Base-by-base conservation (phyloP, 2,329 filamentous ascomycete genomes). In the Colletotrichum camelliae region DNA sequence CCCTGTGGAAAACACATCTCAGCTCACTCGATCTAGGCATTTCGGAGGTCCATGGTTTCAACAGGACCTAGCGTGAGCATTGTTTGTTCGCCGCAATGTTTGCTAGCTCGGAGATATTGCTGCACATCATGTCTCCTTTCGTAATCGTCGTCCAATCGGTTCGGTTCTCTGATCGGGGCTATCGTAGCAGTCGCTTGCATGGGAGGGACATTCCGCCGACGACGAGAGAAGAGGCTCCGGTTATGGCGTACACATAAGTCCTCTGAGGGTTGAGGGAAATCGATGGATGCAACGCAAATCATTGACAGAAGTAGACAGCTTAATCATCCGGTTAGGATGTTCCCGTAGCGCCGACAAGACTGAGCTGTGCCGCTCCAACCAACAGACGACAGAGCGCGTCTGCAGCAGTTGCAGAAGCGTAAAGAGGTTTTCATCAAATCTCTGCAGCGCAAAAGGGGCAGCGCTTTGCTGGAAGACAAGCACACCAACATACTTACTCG, bases 391-490 rank as follows among this genome's bases (percentile, higher is more conserved):
- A 39, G 21, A 66, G 37, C 52, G 7, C 29, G 37, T 43, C 71
- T 75, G 71, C 66, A 71, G 61, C 31, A 52, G 70, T 39, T 76
- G 74, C 71, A 76, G 74, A 76, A 75, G 71, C 74, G 74, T 75
- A 75, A 75, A 75, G 60, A 71, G 60, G 9, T 24, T 24, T 48
- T 58, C 66, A 67, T 62, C 52, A 76, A 76, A 70, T 24, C 29
- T 75, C 72, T 75, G 74, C 74, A 75, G 33, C 21, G 60, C 33
- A 39, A 75, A 69, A 67, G 71, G 71, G 71, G 52, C 31, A 35
- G 58, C 58, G 73, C 21, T 48, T 39, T 73, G 35, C 64, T 57
- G 68, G 1, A 24, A 27, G 24, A 55, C 65, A 65, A 70, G 9
- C 16, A 37, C 43, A 58, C 61, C 39, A 62, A 66, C 55, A 31